Conservation (phyloP, 495 filamentous ascomycete species). For the Penicillium bialowiezense region DNA sequence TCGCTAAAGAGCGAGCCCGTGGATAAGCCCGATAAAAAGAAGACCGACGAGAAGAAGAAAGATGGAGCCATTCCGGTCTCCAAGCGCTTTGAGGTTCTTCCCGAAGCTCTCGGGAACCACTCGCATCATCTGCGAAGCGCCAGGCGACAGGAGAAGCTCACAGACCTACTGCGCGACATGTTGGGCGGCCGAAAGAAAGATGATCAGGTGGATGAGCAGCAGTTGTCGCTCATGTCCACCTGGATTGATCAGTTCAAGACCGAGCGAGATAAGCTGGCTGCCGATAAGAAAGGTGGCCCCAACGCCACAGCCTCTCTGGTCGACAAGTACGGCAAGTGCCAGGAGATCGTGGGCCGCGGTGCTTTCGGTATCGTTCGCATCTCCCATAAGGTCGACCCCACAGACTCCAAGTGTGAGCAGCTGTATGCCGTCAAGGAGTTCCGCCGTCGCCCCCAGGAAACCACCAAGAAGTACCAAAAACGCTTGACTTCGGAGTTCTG, state of each 20-base stretch:
- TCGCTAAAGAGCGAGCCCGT: slow-evolving; percentile 38
- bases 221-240: slow-evolving; percentile 87
- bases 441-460: slow-evolving; percentile 88
- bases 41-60: slow-evolving; percentile 41
- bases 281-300: slow-evolving; percentile 73
- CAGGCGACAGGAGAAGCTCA: slow-evolving; percentile 90
- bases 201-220: slow-evolving; percentile 65
- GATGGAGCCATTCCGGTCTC: slow-evolving; percentile 35
- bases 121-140: slow-evolving; percentile 82
- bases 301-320: slow-evolving; percentile 79
- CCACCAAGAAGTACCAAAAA: slow-evolving; percentile 95
- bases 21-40: slow-evolving; percentile 32
- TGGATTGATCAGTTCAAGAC: slow-evolving; percentile 93
- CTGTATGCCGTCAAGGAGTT: slow-evolving; percentile 99
- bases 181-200: slow-evolving; percentile 69
- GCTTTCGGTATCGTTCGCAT: slow-evolving; percentile 97
- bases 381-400: slow-evolving; percentile 90
- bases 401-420: slow-evolving; percentile 77
- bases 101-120: slow-evolving; percentile 62
- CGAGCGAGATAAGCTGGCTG: slow-evolving; percentile 74
- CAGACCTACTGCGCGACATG: slow-evolving; percentile 84
- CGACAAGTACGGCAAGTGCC: slow-evolving; percentile 98
- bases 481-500: slow-evolving; percentile 98
- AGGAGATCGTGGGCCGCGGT: slow-evolving; percentile 95
- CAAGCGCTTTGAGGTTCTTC: slow-evolving; percentile 57